A percentile compares a stretch with the other conserved stretches of the same genome.
phyloP scores from a whole-genome alignment of 2,329 filamentous ascomycete genomes.

The Xylaria sp. region DNA sequence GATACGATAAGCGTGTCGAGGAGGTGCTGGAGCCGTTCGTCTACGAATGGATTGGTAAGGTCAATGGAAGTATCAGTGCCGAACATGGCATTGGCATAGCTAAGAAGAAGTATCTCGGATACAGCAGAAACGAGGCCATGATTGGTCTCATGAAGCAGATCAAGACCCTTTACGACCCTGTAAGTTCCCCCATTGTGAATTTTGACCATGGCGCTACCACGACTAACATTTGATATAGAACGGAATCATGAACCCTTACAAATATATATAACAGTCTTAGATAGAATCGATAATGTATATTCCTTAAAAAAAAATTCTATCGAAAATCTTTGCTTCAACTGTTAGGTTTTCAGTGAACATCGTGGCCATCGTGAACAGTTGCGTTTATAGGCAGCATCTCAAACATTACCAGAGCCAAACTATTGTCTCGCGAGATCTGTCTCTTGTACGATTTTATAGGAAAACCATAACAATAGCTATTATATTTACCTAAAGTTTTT shows the following conservation, averaged over 20 bases:
- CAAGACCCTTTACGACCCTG: slow-evolving; percentile 93
- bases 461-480: too few species aligned
- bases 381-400: not conserved
- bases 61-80: slow-evolving; percentile 92
- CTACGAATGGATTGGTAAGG: slow-evolving; percentile 93
- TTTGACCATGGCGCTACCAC: not conserved
- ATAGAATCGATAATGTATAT: slow-evolving; percentile 7
- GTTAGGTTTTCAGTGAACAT: not conserved
- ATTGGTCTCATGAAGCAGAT: slow-evolving; percentile 93
- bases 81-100: slow-evolving; percentile 94
- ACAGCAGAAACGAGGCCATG: slow-evolving; percentile 89
- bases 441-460: too few species aligned
- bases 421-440: not conserved
- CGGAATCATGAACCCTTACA: slow-evolving; percentile 99
- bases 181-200: slow-evolving; percentile 61
- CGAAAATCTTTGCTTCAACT: not conserved
- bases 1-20: slow-evolving; percentile 90
- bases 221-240: slow-evolving; percentile 69
- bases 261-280: slow-evolving; percentile 74
- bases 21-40: slow-evolving; percentile 91
- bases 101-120: slow-evolving; percentile 95
- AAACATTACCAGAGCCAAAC: not conserved
- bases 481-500: too few species aligned
- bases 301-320: not conserved
- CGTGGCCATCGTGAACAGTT: not conserved